Evolutionary conservation across 495 filamentous ascomycete genomes (phyloP).

Genomic region (Evansstolkia leycettana): DNA sequence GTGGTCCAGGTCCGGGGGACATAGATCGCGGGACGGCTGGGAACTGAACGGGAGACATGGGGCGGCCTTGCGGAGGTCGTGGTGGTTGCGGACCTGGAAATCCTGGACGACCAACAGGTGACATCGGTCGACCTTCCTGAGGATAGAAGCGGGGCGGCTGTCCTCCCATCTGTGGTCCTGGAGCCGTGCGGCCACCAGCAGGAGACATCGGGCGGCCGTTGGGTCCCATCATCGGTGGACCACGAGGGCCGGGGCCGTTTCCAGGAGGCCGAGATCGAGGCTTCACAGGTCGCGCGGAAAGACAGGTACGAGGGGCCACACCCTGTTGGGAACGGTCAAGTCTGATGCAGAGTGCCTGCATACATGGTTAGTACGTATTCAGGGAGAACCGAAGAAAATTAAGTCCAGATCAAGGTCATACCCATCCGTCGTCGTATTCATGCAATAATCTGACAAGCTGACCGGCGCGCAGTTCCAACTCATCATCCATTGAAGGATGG

Average conservation of each 20-base stretch:
- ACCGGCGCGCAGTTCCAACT: slow-evolving; percentile 67
- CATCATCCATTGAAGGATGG: slow-evolving; percentile 82
- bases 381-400: slow-evolving; percentile 1
- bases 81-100: slow-evolving; percentile 12
- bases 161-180: slow-evolving; percentile 12
- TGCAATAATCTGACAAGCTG: slow-evolving; percentile 79
- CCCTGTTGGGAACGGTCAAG: slow-evolving; percentile 86
- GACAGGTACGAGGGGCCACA: slow-evolving; percentile 84
- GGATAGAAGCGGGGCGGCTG: slow-evolving; percentile 26
- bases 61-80: slow-evolving; percentile 11
- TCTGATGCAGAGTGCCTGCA: slow-evolving; percentile 74
- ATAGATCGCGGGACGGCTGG: slow-evolving; percentile 31
- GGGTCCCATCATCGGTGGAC: slow-evolving; percentile 38
- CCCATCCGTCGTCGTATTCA: slow-evolving; percentile 98
- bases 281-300: slow-evolving; percentile 86
- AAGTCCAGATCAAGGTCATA: slow-evolving; percentile 32
- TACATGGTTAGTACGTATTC: slow-evolving; percentile 22
- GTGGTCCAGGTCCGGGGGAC: slow-evolving; percentile 23
- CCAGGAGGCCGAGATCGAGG: slow-evolving; percentile 52
- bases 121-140: slow-evolving; percentile 28
- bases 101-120: slow-evolving; percentile 12
- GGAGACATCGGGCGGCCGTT: slow-evolving; percentile 39
- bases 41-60: slow-evolving; percentile 26
- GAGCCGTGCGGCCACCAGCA: slow-evolving; percentile 12
- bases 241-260: slow-evolving; percentile 33